These are phyloP conservation scores for Exophiala xenobiotica DNA, from an alignment of 2,329 filamentous ascomycete genomes.

Conservation along the genomic window DNA sequence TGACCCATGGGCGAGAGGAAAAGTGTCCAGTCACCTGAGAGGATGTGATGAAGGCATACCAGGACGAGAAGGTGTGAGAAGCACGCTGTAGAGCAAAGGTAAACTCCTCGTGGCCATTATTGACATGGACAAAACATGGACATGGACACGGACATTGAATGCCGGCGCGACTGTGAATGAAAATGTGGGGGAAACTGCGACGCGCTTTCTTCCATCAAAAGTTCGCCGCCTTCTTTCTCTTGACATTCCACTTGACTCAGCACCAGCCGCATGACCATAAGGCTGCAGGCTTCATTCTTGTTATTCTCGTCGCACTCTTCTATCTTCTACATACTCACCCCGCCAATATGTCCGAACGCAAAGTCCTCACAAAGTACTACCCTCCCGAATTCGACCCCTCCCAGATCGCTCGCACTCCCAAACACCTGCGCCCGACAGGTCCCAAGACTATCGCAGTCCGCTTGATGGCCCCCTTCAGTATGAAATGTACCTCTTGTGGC, in stretches of 20 bases:
- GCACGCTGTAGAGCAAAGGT: no score
- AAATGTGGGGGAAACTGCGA: constrained; percentile 15
- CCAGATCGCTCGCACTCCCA: constrained; percentile 66
- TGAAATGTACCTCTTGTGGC: constrained; percentile 68
- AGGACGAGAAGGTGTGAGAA: no score
- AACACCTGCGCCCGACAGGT: constrained; percentile 60
- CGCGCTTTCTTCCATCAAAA: background rate
- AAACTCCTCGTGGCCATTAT: background rate
- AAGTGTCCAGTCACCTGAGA: no score
- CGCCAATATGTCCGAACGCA: constrained; percentile 75
- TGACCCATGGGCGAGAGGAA: no score
- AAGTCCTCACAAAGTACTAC: constrained; percentile 66
- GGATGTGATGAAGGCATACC: no score
- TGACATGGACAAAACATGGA: background rate
- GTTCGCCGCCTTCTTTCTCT: background rate
- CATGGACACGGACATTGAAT: no score
- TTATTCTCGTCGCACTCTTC: no score
- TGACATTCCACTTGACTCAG: background rate
- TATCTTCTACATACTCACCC: background rate
- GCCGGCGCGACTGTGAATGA: constrained; percentile 3
- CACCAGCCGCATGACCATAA: background rate
- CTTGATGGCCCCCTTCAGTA: constrained; percentile 83
- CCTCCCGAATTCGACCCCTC: constrained; percentile 86
- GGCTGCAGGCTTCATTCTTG: no score
- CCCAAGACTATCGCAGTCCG: constrained; percentile 83